A percentile compares a stretch with the other conserved stretches of the same genome.
phyloP scores from a whole-genome alignment of 441 rosid genomes.

The Brassica hybrid region DNA sequence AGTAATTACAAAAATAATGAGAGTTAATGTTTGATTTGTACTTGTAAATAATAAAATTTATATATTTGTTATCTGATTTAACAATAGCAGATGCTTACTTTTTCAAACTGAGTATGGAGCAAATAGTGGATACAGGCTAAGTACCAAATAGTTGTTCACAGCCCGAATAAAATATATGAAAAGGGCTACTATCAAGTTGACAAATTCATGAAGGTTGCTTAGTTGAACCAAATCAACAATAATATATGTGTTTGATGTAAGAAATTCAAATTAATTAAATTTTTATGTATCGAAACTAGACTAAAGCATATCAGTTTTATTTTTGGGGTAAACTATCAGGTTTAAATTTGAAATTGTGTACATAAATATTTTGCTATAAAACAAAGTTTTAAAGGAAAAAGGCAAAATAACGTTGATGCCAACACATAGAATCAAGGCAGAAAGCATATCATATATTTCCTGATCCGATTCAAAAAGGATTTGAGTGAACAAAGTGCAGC shows the following conservation, averaged over 20 bases:
- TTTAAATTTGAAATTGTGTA: neutral
- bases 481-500: constrained; percentile 13
- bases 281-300: neutral
- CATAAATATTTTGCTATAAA: neutral
- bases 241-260: neutral
- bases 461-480: constrained; percentile 30
- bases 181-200: neutral
- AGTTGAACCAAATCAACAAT: neutral
- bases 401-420: neutral
- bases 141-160: too few species aligned
- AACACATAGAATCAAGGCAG: constrained; percentile 19
- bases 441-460: constrained; percentile 19
- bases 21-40: too few species aligned
- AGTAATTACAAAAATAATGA: too few species aligned
- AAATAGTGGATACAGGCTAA: too few species aligned
- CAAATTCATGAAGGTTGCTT: too few species aligned
- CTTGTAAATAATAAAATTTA: too few species aligned
- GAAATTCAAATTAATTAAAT: neutral
- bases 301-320: neutral
- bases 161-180: too few species aligned
- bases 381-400: neutral
- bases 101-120: too few species aligned
- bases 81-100: too few species aligned
- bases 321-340: neutral
- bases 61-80: too few species aligned